phyloP scores from a whole-genome alignment of 768 basidiomycete genomes.

The Cytidiella melzeri region DNA sequence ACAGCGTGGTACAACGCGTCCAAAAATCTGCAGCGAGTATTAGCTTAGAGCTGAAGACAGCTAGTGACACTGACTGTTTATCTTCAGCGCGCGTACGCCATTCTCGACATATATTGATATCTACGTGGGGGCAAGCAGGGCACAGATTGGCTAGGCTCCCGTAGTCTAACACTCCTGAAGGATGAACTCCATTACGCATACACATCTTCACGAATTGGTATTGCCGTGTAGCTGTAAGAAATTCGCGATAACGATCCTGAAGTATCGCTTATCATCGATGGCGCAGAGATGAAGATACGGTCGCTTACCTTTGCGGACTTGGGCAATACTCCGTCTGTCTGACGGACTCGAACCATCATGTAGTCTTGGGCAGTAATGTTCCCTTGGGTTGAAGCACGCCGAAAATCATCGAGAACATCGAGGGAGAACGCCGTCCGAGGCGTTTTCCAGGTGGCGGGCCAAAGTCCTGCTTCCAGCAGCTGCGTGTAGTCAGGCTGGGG shows the following conservation, averaged over 20 bases:
- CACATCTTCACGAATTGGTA: not conserved
- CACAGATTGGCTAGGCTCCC: conserved; percentile 9
- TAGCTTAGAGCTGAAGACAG: not conserved
- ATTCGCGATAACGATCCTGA: conserved; percentile 13
- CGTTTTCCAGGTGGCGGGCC: conserved; percentile 6
- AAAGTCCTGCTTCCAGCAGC: conserved; percentile 4
- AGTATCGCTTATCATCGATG: not conserved
- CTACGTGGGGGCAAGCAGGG: conserved; percentile 15
- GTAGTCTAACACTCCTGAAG: not conserved
- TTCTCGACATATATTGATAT: conserved; percentile 13
- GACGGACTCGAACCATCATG: not conserved
- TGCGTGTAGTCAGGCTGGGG: not conserved
- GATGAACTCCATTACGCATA: not conserved
- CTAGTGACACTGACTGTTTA: not conserved
- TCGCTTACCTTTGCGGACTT: not conserved
- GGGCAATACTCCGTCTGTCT: conserved; percentile 4
- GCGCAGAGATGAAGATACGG: not conserved
- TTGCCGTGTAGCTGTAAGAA: not conserved
- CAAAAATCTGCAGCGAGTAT: conserved; percentile 5
- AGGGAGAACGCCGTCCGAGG: conserved; percentile 10
- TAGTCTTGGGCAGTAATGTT: conserved; percentile 8
- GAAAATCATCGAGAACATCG: conserved; percentile 3
- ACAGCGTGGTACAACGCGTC: conserved; percentile 8
- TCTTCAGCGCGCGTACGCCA: conserved; percentile 2
- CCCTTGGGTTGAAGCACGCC: not conserved